phyloP scores from a whole-genome alignment of 2,329 filamentous ascomycete genomes.

The Pseudophaeomoniella oleicola region DNA sequence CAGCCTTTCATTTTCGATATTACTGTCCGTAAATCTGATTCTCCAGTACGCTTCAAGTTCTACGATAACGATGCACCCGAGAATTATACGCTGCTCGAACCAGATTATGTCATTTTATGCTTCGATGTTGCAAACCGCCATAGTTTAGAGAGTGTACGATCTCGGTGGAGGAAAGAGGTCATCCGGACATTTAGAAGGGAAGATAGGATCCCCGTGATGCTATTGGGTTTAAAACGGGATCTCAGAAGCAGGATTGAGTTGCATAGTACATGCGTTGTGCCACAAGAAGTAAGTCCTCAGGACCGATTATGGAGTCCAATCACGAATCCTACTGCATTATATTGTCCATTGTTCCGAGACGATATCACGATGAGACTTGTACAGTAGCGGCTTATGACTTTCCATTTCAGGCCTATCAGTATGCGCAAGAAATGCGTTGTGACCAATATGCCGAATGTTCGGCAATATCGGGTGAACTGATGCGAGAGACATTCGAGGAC shows the following conservation, averaged over 20 bases:
- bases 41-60: constrained; percentile 39
- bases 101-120: constrained; percentile 42
- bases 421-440: constrained; percentile 45
- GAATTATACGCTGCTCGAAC: constrained; percentile 40
- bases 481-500: constrained; percentile 45
- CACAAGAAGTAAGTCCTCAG: constrained; percentile 24
- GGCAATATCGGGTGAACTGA: constrained; percentile 44
- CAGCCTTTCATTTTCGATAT: constrained; percentile 48
- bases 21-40: constrained; percentile 32
- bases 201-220: constrained; percentile 39
- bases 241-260: constrained; percentile 29
- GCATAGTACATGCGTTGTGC: constrained; percentile 20
- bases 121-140: constrained; percentile 41
- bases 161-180: constrained; percentile 27
- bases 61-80: constrained; percentile 42
- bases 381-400: constrained; percentile 18
- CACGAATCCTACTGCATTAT: too few species aligned
- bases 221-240: constrained; percentile 46
- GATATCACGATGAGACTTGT: too few species aligned
- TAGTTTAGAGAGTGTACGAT: constrained; percentile 33
- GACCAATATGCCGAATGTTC: constrained; percentile 51
- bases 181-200: constrained; percentile 35
- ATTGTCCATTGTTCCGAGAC: too few species aligned
- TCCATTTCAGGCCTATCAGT: constrained; percentile 35
- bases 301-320: too few species aligned